Evolutionary conservation across 2,329 filamentous ascomycete genomes (phyloP).

Genomic region (Aspergillus aculeatinus): DNA sequence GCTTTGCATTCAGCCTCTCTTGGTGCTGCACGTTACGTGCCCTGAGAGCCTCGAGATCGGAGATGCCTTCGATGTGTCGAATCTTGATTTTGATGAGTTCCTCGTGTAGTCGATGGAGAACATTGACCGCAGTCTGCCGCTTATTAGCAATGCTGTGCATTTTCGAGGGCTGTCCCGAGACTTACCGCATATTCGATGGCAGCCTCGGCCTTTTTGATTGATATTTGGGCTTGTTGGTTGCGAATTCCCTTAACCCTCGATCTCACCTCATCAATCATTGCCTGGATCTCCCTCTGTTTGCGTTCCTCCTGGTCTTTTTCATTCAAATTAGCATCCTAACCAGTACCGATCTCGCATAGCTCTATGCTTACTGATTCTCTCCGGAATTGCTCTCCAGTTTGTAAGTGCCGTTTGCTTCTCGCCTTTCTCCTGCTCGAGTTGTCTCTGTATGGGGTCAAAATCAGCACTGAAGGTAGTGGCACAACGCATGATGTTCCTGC

Average conservation of each 20-base stretch:
- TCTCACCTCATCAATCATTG: conserved; percentile 44
- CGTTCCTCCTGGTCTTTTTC: conserved; percentile 46
- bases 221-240: conserved; percentile 55
- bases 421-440: conserved; percentile 59
- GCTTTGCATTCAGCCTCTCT: conserved; percentile 43
- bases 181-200: conserved; percentile 58
- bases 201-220: conserved; percentile 57
- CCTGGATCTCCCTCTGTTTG: conserved; percentile 45
- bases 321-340: conserved; percentile 25
- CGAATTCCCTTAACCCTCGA: conserved; percentile 53
- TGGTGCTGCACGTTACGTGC: conserved; percentile 63
- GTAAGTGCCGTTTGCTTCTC: conserved; percentile 65
- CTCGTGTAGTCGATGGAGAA: conserved; percentile 62
- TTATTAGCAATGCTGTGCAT: conserved; percentile 2
- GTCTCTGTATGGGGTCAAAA: conserved; percentile 20
- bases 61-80: conserved; percentile 74
- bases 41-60: conserved; percentile 71
- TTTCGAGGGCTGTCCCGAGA: conserved; percentile 2
- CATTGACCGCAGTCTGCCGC: conserved; percentile 57
- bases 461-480: background rate
- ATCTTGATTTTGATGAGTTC: conserved; percentile 69
- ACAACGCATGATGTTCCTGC: conserved; percentile 5
- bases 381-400: conserved; percentile 65
- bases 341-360: background rate
- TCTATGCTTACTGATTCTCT: conserved; percentile 63